These are phyloP conservation scores for Dalechampia spathulata DNA, from an alignment of 441 rosid genomes.

Conservation along the genomic window DNA sequence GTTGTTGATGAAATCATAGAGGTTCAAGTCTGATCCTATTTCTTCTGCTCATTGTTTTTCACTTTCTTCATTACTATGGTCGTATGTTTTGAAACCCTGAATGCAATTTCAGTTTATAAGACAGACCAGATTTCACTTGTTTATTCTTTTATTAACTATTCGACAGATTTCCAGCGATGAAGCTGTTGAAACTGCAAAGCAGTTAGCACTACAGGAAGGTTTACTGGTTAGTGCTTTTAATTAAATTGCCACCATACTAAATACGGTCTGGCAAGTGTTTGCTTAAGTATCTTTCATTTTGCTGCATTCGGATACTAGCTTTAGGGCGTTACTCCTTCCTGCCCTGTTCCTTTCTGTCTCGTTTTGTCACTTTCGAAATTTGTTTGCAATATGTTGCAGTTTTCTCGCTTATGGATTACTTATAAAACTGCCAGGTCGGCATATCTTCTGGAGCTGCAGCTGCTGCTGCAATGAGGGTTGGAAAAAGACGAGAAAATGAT, in stretches of 20 bases:
- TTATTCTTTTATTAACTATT: slow-evolving; percentile 8
- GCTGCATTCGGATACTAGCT: background rate
- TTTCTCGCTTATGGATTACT: background rate
- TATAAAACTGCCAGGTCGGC: slow-evolving; percentile 54
- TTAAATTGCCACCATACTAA: slow-evolving; percentile 6
- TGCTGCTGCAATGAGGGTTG: slow-evolving; percentile 72
- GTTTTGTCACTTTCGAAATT: background rate
- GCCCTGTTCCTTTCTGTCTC: background rate
- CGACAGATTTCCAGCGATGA: slow-evolving; percentile 85
- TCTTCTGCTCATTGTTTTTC: slow-evolving; percentile 9
- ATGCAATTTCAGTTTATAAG: too few relatives aligned
- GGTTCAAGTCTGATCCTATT: slow-evolving; percentile 33
- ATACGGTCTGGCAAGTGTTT: slow-evolving; percentile 12
- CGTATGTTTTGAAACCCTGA: too few relatives aligned
- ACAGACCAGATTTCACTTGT: background rate
- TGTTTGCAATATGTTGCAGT: background rate
- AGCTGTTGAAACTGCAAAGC: slow-evolving; percentile 91
- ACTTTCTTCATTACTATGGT: background rate
- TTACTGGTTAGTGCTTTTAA: slow-evolving; percentile 60
- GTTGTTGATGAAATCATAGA: slow-evolving; percentile 81
- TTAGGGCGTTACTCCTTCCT: background rate
- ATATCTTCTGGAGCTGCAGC: slow-evolving; percentile 97
- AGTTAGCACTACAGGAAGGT: slow-evolving; percentile 94
- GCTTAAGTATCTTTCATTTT: slow-evolving; percentile 4
- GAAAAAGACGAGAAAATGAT: slow-evolving; percentile 75